Evolutionary conservation across 1,139 yeast genomes (phyloP), one percentile per base, ranked within the genome.

Genomic region (Yamadazyma diddensiae): DNA sequence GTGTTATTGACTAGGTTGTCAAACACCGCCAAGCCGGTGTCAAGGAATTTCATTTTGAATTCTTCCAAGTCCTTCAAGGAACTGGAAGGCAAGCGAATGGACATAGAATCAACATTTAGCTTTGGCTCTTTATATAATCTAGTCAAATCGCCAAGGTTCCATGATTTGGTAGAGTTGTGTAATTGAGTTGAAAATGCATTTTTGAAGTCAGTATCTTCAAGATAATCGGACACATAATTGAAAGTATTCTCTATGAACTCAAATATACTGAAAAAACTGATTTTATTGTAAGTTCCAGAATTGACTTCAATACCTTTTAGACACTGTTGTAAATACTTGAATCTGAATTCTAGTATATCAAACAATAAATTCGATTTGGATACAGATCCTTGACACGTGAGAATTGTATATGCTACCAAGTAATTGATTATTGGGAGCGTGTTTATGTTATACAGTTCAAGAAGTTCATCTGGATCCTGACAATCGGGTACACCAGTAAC

Each of bases 191-290:
- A 28, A 20, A 62, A 46, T 6, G 48, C 55, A 36, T 53, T 56
- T 10, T 46, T 39, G 1, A 39, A 25, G 15, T 38, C 43, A 21
- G 13, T 18, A 12, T 23, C 30, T 8, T 46, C 41, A 34, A 67
- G 63, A 37, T 54, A 61, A 15, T 42, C 37, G 1, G 47, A 34
- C 10, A 55, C 41, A 34, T 60, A 59, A 3, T 43, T 52, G 35
- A 59, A 55, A 0, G 73, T 64, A 29, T 57, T 59, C 43, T 67
- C 72, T 26, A 62, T 43, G 36, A 46, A 66, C 36, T 51, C 54
- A 34, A 65, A 52, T 5, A 65, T 40, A 18, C 45, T 49, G 26
- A 48, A 52, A 37, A 60, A 62, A 32, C 59, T 53, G 22, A 62
- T 36, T 15, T 50, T 39, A 19, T 35, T 25, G 16, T 26, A 33